Conservation (phyloP, 495 filamentous ascomycete genomes). For the Annulohypoxylon stygium region DNA sequence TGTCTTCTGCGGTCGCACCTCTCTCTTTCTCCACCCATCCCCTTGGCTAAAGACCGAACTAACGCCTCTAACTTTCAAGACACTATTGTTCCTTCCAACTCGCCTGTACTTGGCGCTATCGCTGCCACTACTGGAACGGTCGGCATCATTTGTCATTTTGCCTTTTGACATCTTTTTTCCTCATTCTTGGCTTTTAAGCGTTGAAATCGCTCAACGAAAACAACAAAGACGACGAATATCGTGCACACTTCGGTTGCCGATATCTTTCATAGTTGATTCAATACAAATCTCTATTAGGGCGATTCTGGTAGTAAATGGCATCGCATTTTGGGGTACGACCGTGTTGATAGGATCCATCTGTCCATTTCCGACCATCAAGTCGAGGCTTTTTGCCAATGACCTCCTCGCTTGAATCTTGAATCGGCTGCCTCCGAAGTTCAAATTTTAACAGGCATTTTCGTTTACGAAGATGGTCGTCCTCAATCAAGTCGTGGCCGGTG, state of each 20-base stretch:
- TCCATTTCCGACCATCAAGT: slow-evolving; percentile 33
- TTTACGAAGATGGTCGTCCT: slow-evolving; percentile 49
- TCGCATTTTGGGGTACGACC: slow-evolving; percentile 24
- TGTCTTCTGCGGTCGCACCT: slow-evolving; percentile 38
- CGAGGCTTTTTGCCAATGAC: slow-evolving; percentile 45
- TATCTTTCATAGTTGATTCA: slow-evolving; percentile 3
- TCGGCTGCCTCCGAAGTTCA: slow-evolving; percentile 27
- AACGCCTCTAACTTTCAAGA: slow-evolving; percentile 32
- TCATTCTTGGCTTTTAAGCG: neutral
- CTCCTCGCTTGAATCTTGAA: slow-evolving; percentile 35
- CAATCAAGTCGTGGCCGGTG: slow-evolving; percentile 50
- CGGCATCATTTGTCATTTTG: slow-evolving; percentile 32
- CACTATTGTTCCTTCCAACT: slow-evolving; percentile 41
- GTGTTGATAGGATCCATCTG: slow-evolving; percentile 34
- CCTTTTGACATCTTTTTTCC: slow-evolving; percentile 19
- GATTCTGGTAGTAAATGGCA: slow-evolving; percentile 43
- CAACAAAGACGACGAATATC: slow-evolving; percentile 16
- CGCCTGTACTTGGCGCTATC: slow-evolving; percentile 22
- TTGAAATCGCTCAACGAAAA: neutral
- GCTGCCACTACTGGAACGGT: slow-evolving; percentile 15
- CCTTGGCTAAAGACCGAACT: slow-evolving; percentile 39
- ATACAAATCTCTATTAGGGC: slow-evolving; percentile 9
- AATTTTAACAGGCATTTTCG: neutral
- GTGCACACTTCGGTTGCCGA: slow-evolving; percentile 1
- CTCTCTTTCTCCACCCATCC: slow-evolving; percentile 43